These are phyloP conservation scores for Colletotrichum sp. DNA, from an alignment of 2,329 filamentous ascomycete species.

Conservation along the genomic window DNA sequence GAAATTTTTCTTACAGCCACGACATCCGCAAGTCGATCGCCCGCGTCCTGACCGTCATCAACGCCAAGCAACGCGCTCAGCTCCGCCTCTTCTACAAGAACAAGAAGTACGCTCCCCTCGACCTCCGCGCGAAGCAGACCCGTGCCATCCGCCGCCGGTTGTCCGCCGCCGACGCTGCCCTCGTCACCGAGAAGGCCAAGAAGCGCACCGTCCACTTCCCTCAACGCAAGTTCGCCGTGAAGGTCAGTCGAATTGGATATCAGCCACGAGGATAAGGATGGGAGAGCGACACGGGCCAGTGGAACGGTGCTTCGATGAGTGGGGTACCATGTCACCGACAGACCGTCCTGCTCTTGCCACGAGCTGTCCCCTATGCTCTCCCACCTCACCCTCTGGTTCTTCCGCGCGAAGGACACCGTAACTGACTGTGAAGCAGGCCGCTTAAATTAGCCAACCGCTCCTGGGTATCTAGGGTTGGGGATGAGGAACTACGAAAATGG, in stretches of 20 bases:
- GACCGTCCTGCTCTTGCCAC: background rate
- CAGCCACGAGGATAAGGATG: background rate
- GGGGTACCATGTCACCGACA: background rate
- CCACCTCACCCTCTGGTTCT: background rate
- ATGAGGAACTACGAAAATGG: constrained; percentile 21
- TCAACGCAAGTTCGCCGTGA: constrained; percentile 98
- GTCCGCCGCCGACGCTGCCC: constrained; percentile 86
- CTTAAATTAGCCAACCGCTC: constrained; percentile 18
- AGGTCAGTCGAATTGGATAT: constrained; percentile 63
- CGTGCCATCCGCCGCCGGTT: constrained; percentile 96
- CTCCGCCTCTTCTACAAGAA: constrained; percentile 99
- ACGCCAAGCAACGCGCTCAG: constrained; percentile 98
- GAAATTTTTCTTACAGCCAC: constrained; percentile 65
- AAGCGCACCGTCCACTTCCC: constrained; percentile 97
- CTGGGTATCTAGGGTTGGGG: constrained; percentile 21
- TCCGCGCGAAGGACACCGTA: background rate
- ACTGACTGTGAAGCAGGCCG: background rate
- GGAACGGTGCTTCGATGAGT: background rate
- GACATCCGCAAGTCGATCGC: constrained; percentile 99
- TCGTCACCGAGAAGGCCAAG: constrained; percentile 91
- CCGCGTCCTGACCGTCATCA: constrained; percentile 98
- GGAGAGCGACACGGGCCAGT: background rate
- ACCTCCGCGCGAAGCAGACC: constrained; percentile 98
- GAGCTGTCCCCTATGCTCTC: background rate
- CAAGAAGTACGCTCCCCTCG: constrained; percentile 99